Conservation (phyloP, 495 filamentous ascomycete genomes). For the Aspergillus avenaceus region DNA sequence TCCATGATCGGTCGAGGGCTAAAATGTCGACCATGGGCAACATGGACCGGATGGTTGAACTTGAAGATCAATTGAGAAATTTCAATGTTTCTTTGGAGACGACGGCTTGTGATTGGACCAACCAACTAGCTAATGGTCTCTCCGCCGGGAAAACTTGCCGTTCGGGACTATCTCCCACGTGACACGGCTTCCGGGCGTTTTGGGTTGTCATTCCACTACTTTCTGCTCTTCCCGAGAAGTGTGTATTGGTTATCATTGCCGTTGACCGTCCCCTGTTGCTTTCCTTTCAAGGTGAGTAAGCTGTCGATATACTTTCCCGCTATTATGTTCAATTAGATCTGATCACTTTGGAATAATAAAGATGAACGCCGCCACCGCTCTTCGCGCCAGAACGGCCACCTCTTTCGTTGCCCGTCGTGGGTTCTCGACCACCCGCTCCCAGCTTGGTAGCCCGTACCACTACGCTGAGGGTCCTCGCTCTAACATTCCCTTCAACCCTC, state of each 20-base stretch:
- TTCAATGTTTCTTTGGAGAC: constrained; percentile 25
- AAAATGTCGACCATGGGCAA: constrained; percentile 11
- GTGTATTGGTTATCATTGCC: no score
- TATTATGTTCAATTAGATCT: constrained; percentile 11
- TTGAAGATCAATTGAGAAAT: constrained; percentile 23
- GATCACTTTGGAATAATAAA: constrained; percentile 35
- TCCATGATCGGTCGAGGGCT: constrained; percentile 52
- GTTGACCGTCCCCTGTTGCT: constrained; percentile 28
- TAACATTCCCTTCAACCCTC: constrained; percentile 95
- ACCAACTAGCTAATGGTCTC: neutral
- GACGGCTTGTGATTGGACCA: constrained; percentile 20
- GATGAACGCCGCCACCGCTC: constrained; percentile 82
- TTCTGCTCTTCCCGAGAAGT: constrained; percentile 14
- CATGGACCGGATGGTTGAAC: constrained; percentile 11
- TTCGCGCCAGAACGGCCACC: constrained; percentile 63
- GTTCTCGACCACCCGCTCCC: constrained; percentile 86
- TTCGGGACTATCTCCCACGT: constrained; percentile 16
- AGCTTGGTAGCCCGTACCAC: constrained; percentile 87
- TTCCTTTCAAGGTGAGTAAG: constrained; percentile 30
- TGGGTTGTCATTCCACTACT: constrained; percentile 16
- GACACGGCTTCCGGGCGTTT: constrained; percentile 11
- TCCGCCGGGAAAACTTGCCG: constrained; percentile 21
- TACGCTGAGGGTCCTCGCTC: constrained; percentile 93
- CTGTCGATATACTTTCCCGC: neutral
- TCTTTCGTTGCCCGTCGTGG: constrained; percentile 78